Percentiles rank a stretch among this genome's conserved stretches.
phyloP scores from a whole-genome alignment of 345 rosid genomes.

The Dovyalis caffra region DNA sequence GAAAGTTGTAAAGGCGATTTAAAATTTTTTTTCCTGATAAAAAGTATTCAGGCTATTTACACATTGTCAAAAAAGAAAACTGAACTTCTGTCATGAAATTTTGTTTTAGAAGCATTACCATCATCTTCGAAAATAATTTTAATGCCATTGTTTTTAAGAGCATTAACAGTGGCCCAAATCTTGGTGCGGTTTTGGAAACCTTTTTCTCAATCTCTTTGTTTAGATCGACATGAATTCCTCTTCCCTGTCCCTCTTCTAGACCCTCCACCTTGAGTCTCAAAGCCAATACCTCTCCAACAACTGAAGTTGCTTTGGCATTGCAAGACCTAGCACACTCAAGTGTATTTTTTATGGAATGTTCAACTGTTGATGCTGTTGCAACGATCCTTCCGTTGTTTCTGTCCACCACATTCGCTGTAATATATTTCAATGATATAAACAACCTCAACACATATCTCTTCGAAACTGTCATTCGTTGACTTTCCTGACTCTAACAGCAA shows the following conservation, averaged over 20 bases:
- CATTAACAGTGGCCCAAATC: slow-evolving; percentile 51
- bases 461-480: slow-evolving; percentile 48
- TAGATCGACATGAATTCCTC: slow-evolving; percentile 64
- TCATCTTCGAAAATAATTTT: slow-evolving; percentile 56
- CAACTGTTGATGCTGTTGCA: slow-evolving; percentile 73
- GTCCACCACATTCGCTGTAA: slow-evolving; percentile 82
- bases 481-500: background rate
- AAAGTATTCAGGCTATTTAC: too few species aligned
- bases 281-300: slow-evolving; percentile 75
- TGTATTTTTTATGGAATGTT: slow-evolving; percentile 68
- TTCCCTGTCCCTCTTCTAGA: slow-evolving; percentile 75
- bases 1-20: too few species aligned
- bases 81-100: too few species aligned
- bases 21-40: too few species aligned
- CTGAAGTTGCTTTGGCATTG: slow-evolving; percentile 76
- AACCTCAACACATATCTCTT: slow-evolving; percentile 70
- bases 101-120: background rate
- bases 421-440: slow-evolving; percentile 74
- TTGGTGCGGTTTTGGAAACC: slow-evolving; percentile 61
- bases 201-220: slow-evolving; percentile 80
- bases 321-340: slow-evolving; percentile 74
- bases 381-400: slow-evolving; percentile 70
- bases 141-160: slow-evolving; percentile 69
- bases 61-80: too few species aligned
- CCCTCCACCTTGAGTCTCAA: slow-evolving; percentile 84